Evolutionary conservation across 768 basidiomycete species (phyloP), one percentile per base, ranked within the genome.

Genomic region (Pholiota conissans): DNA sequence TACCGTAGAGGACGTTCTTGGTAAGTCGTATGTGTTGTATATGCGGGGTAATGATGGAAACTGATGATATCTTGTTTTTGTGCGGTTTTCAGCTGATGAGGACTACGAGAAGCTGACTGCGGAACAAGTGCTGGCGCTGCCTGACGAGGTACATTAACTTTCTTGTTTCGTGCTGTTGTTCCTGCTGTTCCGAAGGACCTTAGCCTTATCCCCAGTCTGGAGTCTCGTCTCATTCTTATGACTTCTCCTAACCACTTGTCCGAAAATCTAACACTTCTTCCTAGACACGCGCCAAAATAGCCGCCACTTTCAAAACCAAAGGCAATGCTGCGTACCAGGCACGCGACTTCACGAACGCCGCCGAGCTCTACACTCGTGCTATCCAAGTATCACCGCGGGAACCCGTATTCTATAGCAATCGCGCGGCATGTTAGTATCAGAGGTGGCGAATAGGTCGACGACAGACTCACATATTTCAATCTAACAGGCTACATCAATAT

Each of bases 371-470:
- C 75, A 89, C 89, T 10, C 83, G 82, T 56, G 91, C 91, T 34
- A 91, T 93, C 60, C 77, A 81, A 46, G 79, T 90, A 18, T 79
- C 90, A 3, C 87, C 90, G 7, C 84, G 87, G 6, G 93, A 96
- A 67, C 88, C 97, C 27, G 93, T 98, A 29, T 99, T 89, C 76
- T 98, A 87, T 82, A 93, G 91, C 73, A 99, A 99, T 73, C 88
- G 97, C 51, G 97, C 96, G 37, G 97, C 97, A 60, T 98, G 96
- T 93, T 58, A 55, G 88, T 79, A 5, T 56, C 30, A 24, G 30
- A 20, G 10, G 5, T 28, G 3, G 22, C 22, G 22, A 45, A 45
- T 13, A n/a, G 20, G 8, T 24, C 22, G 49, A 8, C 8, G 2
- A 9, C 32, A 22, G 45, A 42, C 32, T 24, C 37, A 37, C 30